Percentiles rank a stretch among this genome's conserved stretches.
Conservation (phyloP, 257 asterid species). For the Capsicum pubescens region DNA sequence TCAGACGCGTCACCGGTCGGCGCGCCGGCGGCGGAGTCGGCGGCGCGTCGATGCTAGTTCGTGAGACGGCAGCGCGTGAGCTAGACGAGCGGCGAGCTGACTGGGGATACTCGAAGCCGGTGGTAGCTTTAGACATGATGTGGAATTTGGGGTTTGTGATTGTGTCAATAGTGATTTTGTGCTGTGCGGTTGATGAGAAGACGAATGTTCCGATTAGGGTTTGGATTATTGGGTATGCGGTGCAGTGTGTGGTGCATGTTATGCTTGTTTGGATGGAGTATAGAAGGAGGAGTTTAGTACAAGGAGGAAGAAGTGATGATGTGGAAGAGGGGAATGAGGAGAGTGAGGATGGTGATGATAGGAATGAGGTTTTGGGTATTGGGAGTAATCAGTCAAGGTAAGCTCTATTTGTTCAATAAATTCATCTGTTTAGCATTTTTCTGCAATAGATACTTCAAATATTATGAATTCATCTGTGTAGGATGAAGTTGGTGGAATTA, state of each 20-base stretch:
- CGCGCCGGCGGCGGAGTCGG: conserved; percentile 63
- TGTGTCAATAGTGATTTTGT: conserved; percentile 66
- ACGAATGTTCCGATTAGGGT: conserved; percentile 85
- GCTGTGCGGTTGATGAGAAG: conserved; percentile 57
- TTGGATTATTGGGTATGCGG: conserved; percentile 86
- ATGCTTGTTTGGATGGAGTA: conserved; percentile 81
- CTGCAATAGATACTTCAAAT: background rate
- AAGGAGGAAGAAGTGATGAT: conserved; percentile 13
- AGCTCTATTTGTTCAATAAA: conserved; percentile 9
- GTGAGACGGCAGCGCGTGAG: conserved; percentile 95
- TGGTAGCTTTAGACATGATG: conserved; percentile 84
- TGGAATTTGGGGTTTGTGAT: conserved; percentile 89
- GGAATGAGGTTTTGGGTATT: conserved; percentile 47
- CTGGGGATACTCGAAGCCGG: conserved; percentile 95
- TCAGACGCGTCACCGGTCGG: conserved; percentile 72
- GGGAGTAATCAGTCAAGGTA: conserved; percentile 51
- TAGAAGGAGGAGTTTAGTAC: conserved; percentile 49
- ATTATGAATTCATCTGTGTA: background rate
- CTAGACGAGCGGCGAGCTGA: conserved; percentile 96
- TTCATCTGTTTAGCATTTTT: too few relatives aligned
- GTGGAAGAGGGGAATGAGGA: conserved; percentile 41
- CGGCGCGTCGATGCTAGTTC: conserved; percentile 75
- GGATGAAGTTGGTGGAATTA: background rate
- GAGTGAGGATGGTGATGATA: conserved; percentile 49
- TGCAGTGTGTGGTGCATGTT: conserved; percentile 88